A percentile compares a stretch with the other conserved stretches of the same genome.
phyloP scores from a whole-genome alignment of 352 stramenopile genomes.

The Phytopythium cucurbitacearum region DNA sequence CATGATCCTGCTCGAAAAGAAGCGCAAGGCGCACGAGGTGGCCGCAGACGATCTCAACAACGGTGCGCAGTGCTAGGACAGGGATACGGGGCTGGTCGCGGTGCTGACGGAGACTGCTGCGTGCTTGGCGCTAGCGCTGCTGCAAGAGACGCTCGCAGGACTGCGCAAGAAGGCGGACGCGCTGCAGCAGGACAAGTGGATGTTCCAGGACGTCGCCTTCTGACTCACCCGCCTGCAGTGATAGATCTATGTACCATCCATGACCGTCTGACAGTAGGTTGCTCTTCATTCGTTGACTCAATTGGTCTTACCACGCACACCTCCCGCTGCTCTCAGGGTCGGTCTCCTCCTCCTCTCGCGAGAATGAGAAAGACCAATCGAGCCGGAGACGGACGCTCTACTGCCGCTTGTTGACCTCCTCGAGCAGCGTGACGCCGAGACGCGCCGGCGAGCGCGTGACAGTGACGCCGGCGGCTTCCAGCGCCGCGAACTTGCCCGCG shows the following conservation, averaged over 20 bases:
- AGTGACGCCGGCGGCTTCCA: slow-evolving; percentile 94
- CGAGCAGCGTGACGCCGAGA: slow-evolving; percentile 96
- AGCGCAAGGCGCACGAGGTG: slow-evolving; percentile 40
- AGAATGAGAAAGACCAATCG: too few relatives aligned
- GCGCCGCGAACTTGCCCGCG: slow-evolving; percentile 95
- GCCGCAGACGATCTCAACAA: slow-evolving; percentile 40
- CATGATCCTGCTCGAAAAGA: slow-evolving; percentile 52
- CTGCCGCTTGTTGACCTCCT: slow-evolving; percentile 89
- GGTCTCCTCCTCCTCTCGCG: too few relatives aligned
- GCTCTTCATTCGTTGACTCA: too few relatives aligned
- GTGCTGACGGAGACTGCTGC: not conserved
- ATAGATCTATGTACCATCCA: too few relatives aligned
- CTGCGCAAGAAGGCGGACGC: slow-evolving; percentile 48
- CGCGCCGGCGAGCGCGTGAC: slow-evolving; percentile 96
- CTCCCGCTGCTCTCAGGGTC: not conserved
- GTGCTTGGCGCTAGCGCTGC: slow-evolving; percentile 21
- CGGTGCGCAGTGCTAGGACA: slow-evolving; percentile 15
- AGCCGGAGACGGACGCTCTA: slow-evolving; percentile 14
- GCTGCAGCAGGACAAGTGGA: slow-evolving; percentile 72
- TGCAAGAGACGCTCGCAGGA: slow-evolving; percentile 49
- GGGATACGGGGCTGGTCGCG: not conserved
- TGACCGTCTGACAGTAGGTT: too few relatives aligned
- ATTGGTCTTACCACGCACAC: not conserved
- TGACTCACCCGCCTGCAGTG: too few relatives aligned
- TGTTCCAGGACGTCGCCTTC: slow-evolving; percentile 50